Base-by-base conservation (phyloP, 1,284 basidiomycete genomes). In the Tylopilus sp. region DNA sequence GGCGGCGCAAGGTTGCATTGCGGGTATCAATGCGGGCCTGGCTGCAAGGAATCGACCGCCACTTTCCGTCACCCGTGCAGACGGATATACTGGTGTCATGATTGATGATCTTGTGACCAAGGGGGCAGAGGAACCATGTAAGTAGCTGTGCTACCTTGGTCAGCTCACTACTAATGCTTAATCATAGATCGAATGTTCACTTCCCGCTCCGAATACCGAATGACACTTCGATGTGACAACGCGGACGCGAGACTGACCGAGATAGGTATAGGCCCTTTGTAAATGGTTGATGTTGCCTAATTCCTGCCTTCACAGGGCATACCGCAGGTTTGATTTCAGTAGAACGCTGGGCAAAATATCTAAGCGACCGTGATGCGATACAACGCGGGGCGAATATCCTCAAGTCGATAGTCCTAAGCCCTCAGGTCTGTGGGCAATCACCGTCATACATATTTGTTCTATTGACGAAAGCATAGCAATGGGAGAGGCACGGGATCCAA, bases 171-270 rank as follows among this genome's bases (percentile, higher is more conserved):
- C 26, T 60, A 15, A 63, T 45, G 8, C 28, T 12, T 28, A 48
- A 10, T 43, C 15, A 39, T 56, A 92, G 89, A 94, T 60, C 85
- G 92, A 33, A 94, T 94, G 91, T 94, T 94, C 66, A 94, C 92
- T 0, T 88, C 88, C 18, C 77, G 92, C 40, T 90, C 88, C 30
- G 92, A 95, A 62, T 95, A 92, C 63, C 80, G 92, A 26, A 83
- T 95, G 78, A 85, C 85, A 0, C 77, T 94, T 38, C 76, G 92
- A 40, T 85, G 88, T 45, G 92, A 95, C 69, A 94, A 95, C 57
- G 92, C 92, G 2, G 91, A 94, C 69, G 48, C 82, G 48, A 77
- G 91, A 31, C 70, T 95, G 48, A 94, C 92, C 0, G 77, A 79
- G 57, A 83, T 83, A 64, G 89, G 86, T 81, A 34, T 21, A 44